A percentile compares a stretch with the other conserved stretches of the same genome.
These are phyloP conservation scores for Pichia thaimueangensis DNA, from an alignment of 805 yeast genomes.

Conservation along the genomic window DNA sequence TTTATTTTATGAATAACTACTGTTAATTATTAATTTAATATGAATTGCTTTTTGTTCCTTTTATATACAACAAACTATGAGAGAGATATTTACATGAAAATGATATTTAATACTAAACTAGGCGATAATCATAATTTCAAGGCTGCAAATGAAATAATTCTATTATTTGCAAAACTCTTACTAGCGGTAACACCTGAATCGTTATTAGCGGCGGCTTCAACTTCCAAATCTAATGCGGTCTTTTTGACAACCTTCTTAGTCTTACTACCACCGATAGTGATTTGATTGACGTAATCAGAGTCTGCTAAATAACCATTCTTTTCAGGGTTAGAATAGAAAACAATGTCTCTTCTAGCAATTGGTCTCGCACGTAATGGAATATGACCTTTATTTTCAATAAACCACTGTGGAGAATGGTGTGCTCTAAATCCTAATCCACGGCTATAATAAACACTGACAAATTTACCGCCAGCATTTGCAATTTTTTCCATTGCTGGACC, in stretches of 20 bases:
- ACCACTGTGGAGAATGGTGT: constrained; percentile 69
- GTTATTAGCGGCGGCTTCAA: constrained; percentile 13
- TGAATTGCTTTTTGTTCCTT: neutral
- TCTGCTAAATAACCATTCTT: constrained; percentile 66
- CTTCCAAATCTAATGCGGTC: constrained; percentile 20
- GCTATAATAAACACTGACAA: constrained; percentile 65
- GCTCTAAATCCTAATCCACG: constrained; percentile 60
- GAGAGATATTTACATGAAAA: neutral
- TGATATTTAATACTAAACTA: no score
- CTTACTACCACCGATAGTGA: constrained; percentile 19
- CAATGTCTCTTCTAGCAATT: constrained; percentile 70
- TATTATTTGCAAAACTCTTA: constrained; percentile 19
- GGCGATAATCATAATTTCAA: constrained; percentile 19
- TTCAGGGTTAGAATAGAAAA: constrained; percentile 63
- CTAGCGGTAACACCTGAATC: constrained; percentile 3
- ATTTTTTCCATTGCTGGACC: constrained; percentile 64
- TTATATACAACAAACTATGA: neutral
- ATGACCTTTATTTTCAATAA: constrained; percentile 63
- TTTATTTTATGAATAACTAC: no score
- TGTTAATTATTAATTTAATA: no score
- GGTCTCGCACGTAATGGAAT: constrained; percentile 86
- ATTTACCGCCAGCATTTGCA: constrained; percentile 66
- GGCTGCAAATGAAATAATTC: constrained; percentile 21
- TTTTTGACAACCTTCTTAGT: constrained; percentile 14
- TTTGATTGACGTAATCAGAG: constrained; percentile 32